Conservation (phyloP, 331 rosid genomes). For the Quercus phellos region DNA sequence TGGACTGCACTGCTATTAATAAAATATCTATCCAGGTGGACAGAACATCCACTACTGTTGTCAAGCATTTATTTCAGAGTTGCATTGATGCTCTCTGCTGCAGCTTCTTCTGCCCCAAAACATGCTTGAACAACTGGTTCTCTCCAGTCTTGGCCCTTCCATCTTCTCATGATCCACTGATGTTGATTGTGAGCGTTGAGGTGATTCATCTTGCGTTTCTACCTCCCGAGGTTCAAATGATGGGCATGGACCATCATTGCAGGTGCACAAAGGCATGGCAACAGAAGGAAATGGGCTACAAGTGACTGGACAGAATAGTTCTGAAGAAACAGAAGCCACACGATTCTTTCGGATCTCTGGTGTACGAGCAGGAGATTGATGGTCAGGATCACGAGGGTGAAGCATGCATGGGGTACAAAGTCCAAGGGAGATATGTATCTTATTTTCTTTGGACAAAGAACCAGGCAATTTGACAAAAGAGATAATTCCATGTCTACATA, state of each 20-base stretch:
- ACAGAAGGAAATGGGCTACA: slow-evolving; percentile 87
- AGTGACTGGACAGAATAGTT: slow-evolving; percentile 74
- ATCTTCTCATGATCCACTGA: slow-evolving; percentile 51
- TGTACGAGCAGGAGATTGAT: slow-evolving; percentile 49
- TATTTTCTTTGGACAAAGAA: slow-evolving; percentile 57
- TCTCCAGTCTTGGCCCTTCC: slow-evolving; percentile 64
- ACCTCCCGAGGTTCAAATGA: slow-evolving; percentile 57
- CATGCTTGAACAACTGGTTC: slow-evolving; percentile 74
- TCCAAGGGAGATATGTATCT: slow-evolving; percentile 46
- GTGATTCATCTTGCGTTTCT: slow-evolving; percentile 54
- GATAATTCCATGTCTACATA: slow-evolving; percentile 69
- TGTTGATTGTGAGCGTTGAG: slow-evolving; percentile 44
- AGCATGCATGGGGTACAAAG: slow-evolving; percentile 81
- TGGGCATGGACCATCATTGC: slow-evolving; percentile 77
- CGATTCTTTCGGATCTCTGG: slow-evolving; percentile 63
- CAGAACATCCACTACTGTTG: neutral
- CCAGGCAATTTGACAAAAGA: slow-evolving; percentile 67
- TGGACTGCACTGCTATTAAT: neutral
- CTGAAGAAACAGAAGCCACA: slow-evolving; percentile 76
- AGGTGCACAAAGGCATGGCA: slow-evolving; percentile 73
- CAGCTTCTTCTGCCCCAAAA: slow-evolving; percentile 90
- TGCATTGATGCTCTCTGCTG: slow-evolving; percentile 88
- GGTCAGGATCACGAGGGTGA: slow-evolving; percentile 45
- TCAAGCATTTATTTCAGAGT: slow-evolving; percentile 83
- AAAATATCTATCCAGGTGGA: slow-evolving; percentile 14